A percentile compares a stretch with the other conserved stretches of the same genome.
These are phyloP conservation scores for Penicillium verrucosum DNA, from an alignment of 2,329 filamentous ascomycete genomes.

Conservation along the genomic window DNA sequence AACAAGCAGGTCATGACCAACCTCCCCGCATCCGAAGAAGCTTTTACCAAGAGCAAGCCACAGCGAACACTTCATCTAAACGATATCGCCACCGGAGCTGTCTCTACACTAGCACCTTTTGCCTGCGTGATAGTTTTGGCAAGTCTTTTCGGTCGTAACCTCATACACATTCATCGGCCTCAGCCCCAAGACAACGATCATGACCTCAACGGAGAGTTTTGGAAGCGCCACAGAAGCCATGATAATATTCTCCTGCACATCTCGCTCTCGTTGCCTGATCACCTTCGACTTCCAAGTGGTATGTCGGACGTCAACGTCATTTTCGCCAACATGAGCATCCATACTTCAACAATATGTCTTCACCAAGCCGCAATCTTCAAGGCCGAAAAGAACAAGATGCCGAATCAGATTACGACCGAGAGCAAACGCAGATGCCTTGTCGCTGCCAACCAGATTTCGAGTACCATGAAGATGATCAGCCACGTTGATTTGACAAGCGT, in stretches of 20 bases:
- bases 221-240: conserved; percentile 85
- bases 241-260: conserved; percentile 90
- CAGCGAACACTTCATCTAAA: conserved; percentile 67
- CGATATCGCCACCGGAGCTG: conserved; percentile 57
- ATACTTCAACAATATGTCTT: conserved; percentile 94
- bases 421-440: conserved; percentile 92
- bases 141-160: conserved; percentile 85
- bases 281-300: conserved; percentile 74
- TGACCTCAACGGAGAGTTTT: conserved; percentile 90
- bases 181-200: conserved; percentile 76
- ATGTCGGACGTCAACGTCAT: conserved; percentile 78
- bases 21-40: conserved; percentile 77
- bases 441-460: conserved; percentile 88
- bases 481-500: conserved; percentile 82
- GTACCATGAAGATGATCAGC: conserved; percentile 91
- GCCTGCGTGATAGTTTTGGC: conserved; percentile 79
- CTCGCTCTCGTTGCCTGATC: conserved; percentile 73
- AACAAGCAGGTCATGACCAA: conserved; percentile 67
- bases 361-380: conserved; percentile 98
- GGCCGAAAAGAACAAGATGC: conserved; percentile 81
- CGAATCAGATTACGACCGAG: conserved; percentile 73
- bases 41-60: conserved; percentile 75
- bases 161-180: conserved; percentile 86
- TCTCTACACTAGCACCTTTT: conserved; percentile 70
- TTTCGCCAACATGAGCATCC: conserved; percentile 94